phyloP scores from a whole-genome alignment of 2,329 filamentous ascomycete species.

The Pseudocercospora musae region DNA sequence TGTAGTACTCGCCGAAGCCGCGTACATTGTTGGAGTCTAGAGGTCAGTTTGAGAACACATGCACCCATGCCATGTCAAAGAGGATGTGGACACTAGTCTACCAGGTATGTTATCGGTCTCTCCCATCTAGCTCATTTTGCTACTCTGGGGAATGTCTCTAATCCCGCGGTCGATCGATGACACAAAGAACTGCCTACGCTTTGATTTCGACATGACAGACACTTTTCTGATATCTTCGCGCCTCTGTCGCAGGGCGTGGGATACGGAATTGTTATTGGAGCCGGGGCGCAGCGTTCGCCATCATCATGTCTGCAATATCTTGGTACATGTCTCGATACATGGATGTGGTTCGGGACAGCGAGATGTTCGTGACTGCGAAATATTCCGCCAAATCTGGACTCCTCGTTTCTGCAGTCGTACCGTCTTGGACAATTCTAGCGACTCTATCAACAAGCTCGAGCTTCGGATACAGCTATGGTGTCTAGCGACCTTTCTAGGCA shows the following conservation, averaged over 20 bases:
- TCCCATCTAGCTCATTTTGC: too few species aligned
- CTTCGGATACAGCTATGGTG: constrained; percentile 49
- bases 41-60: too few species aligned
- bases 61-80: too few species aligned
- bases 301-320: constrained; percentile 54
- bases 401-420: constrained; percentile 79
- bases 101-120: too few species aligned
- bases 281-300: constrained; percentile 62
- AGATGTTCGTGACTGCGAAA: constrained; percentile 86
- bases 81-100: too few species aligned
- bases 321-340: constrained; percentile 48
- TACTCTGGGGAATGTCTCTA: too few species aligned
- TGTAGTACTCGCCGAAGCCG: too few species aligned
- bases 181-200: too few species aligned
- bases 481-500: constrained; percentile 41
- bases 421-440: constrained; percentile 72
- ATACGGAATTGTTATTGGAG: constrained; percentile 65
- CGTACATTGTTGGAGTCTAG: too few species aligned
- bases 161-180: too few species aligned
- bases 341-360: constrained; percentile 69
- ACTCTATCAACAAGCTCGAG: constrained; percentile 35
- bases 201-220: constrained; percentile 5
- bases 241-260: constrained; percentile 56
- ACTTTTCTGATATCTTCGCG: constrained; percentile 23
- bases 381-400: constrained; percentile 82